Evolutionary conservation across 352 stramenopile species (phyloP), one percentile per base, ranked within the genome.

Genomic region (Plasmopara muralis): DNA sequence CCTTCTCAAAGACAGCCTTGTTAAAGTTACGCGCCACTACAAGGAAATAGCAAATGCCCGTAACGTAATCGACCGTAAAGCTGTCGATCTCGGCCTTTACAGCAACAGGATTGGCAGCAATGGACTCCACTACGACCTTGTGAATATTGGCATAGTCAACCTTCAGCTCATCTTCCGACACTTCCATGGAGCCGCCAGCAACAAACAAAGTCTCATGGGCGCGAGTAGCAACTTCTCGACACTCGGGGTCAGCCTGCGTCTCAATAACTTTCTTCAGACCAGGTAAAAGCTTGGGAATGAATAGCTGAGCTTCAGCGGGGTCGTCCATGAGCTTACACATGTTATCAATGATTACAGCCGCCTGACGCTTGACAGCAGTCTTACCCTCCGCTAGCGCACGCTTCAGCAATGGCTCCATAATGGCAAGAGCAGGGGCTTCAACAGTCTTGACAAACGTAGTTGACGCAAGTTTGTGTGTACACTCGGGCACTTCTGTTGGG

Each of bases 381-480:
- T 96, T 95, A 45, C 96, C 95, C 64, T 98, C 95, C 50, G 94
- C 89, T 44, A 99, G 69, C 48, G 95, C 95, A 75, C 95, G 95
- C 64, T 97, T 80, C 29, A 99, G 80, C 39, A 99, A 78, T 39
- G 96, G 96, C 61, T 98, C 95, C 83, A 98, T 97, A 65, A 99
- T 97, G 31, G 95, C 93, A 60, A 99, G 88, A 18, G 95, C 93
- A 6, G 95, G 89, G 16, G 90, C 92, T 66, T 98, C 93, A 37
- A 99, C 96, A 16, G 86, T 97, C 87, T 99, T 97, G 6, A 99
- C 97, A 67, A 99, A 99, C 43, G 97, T 99, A 39, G 98, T 98
- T 59, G 95, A 97, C 29, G 96, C 95, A 50, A 99, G 89, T 70
- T 97, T 90, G 90, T 99, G 95, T 68, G 98, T 98, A 77, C 97